phyloP scores from a whole-genome alignment of 495 filamentous ascomycete species.

The Neohortaea acidophila region DNA sequence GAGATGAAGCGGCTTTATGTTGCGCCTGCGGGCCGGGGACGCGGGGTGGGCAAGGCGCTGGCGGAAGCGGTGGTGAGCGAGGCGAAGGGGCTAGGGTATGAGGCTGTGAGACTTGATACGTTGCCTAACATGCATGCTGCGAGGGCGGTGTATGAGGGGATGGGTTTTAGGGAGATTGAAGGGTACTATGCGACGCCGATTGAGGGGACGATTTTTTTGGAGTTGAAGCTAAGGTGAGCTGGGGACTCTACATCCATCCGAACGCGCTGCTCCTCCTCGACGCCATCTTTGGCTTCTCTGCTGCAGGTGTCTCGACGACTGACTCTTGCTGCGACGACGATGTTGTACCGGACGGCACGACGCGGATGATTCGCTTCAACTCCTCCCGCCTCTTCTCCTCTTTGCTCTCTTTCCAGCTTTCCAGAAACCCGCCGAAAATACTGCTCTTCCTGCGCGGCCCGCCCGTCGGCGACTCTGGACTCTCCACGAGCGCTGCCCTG shows the following conservation, averaged over 20 bases:
- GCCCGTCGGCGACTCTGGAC: no score
- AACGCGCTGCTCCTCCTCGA: no score
- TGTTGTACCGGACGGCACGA: no score
- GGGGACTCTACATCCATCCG: no score
- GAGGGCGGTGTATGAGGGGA: constrained; percentile 32
- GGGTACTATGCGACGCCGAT: constrained; percentile 45
- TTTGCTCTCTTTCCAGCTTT: constrained; percentile 12
- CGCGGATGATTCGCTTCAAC: constrained; percentile 17
- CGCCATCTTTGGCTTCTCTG: no score
- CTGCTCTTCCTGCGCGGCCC: constrained; percentile 1
- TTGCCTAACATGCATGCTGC: constrained; percentile 40
- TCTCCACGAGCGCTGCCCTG: constrained; percentile 1
- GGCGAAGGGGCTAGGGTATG: constrained; percentile 36
- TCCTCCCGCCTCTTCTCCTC: constrained; percentile 18
- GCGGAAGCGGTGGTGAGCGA: constrained; percentile 30
- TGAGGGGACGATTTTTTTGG: constrained; percentile 30
- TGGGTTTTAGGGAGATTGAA: constrained; percentile 40
- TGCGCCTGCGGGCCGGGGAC: constrained; percentile 30
- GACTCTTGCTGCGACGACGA: no score
- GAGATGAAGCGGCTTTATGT: constrained; percentile 49
- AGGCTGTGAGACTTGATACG: constrained; percentile 43
- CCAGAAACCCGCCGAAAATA: constrained; percentile 9
- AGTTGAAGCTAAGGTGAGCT: no score
- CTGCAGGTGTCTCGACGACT: no score
- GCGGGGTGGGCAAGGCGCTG: constrained; percentile 34